Base-by-base conservation (phyloP, 148 eudicot species). In the Vaccinium vitisidaea region DNA sequence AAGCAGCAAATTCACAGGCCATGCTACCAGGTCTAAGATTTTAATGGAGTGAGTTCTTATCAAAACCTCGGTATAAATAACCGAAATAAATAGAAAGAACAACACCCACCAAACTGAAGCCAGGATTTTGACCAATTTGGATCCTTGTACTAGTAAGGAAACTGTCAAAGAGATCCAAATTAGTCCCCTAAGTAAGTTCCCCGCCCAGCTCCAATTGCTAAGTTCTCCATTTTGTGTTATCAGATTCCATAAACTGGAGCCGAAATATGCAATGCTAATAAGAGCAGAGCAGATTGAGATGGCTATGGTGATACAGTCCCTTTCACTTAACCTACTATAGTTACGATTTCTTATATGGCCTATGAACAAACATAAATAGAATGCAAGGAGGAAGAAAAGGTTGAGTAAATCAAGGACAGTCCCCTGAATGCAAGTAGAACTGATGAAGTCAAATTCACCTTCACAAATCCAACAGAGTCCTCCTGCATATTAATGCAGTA, bases 1-100 rank as follows among this genome's bases (percentile, higher is more conserved):
- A 67, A 93, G 93, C 81, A 92, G 84, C 82, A 84, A 86, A 75
- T 80, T 93, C 52, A 85, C 93, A 56, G 86, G 23, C 94, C 94
- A 94, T 73, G 90, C 77, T 56, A 90, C 59, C 30, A 83, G 23
- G 73, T 91, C 89, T n/a, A 89, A 53, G 77, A 86, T 61, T 55
- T 58, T 65, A 48, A 89, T 59, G 30, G 69, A n/a, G 55, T 79
- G 85, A 14, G 56, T 77, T 61, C 55, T 84, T 11, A 86, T 54
- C 19, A 90, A 70, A 82, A 79, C 80, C 80, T 75, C 79, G 48
- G 79, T 75, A 55, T 92, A 89, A 81, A 88, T 63, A 67, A 83
- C 83, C 2, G 97, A 91, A 84, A 85, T 69, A 77, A 87, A 84
- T 23, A 91, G 79, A 84, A 90, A 92, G 83, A 88, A 91, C 50